phyloP scores from a whole-genome alignment of 2,329 filamentous ascomycete species.

The Trichoderma sp. region DNA sequence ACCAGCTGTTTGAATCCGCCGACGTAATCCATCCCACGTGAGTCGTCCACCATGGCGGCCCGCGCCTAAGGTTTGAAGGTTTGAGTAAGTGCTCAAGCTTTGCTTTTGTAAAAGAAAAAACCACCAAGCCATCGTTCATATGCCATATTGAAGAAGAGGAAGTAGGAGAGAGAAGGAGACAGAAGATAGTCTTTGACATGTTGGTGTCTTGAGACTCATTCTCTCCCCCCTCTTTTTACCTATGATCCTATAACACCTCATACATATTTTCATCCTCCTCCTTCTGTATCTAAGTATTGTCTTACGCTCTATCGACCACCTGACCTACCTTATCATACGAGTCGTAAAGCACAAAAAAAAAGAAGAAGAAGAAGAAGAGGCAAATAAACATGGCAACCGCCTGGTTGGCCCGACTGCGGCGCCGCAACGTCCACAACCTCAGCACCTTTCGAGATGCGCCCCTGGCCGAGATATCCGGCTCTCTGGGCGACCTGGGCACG shows the following conservation, averaged over 20 bases:
- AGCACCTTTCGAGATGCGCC: constrained; percentile 50
- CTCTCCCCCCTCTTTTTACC: background rate
- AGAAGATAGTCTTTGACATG: background rate
- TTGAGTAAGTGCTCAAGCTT: background rate
- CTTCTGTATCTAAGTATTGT: background rate
- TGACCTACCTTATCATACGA: background rate
- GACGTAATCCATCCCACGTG: constrained; percentile 24
- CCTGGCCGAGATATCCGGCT: constrained; percentile 78
- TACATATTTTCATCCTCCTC: background rate
- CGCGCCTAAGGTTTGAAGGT: background rate
- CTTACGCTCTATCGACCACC: background rate
- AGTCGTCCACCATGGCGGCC: constrained; percentile 6
- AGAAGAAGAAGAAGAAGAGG: background rate
- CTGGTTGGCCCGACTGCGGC: constrained; percentile 36
- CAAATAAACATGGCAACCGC: constrained; percentile 28
- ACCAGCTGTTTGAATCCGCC: constrained; percentile 5
- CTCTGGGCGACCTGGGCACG: constrained; percentile 84
- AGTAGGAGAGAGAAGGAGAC: background rate
- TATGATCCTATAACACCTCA: background rate
- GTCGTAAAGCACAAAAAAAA: background rate
- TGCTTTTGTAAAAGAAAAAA: background rate
- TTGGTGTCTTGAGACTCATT: background rate
- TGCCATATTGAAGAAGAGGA: background rate
- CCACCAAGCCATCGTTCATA: background rate
- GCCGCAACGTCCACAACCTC: constrained; percentile 51